Evolutionary conservation across 139 green algal genomes (phyloP), one percentile per base, ranked within the genome.

Genomic region (Asterochloris erici): DNA sequence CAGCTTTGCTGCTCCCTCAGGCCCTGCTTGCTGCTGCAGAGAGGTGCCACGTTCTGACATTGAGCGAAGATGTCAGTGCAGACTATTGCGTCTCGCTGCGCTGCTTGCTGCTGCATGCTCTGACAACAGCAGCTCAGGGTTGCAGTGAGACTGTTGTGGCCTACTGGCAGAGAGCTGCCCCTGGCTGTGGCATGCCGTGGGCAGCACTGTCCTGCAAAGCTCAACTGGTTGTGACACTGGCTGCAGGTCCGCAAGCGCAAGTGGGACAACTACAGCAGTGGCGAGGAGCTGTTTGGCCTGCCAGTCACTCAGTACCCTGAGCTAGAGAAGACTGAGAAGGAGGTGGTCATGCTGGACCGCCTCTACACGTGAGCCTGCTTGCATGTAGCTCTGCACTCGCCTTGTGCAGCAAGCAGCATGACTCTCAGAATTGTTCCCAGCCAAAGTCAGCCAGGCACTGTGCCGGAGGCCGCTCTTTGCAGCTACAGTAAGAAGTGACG

Each of bases 271-370:
- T 97, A 96, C 87, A 87, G 69, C 47, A 89, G 73, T 54, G 96
- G 95, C 16, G 94, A 98, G 88, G 93, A 97, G 89, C 90, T 98
- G 66, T 98, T 98, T 89, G 96, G 96, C 16, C 90, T 98, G 73
- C 86, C 89, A 14, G 90, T 97, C 14, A 98, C 95, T 11, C 84
- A 91, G 81, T 97, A 97, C 84, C 92, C 93, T 10, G 95, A 96
- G 87, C 91, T 98, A 79, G 92, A 96, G 88, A 87, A 93, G 82
- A 98, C 92, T 1, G 90, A 98, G 87, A 93, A 95, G 83, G 93
- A 98, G 87, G 89, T 97, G 26, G 27, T 27, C 38, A 93, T 93
- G 88, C 88, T 97, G 54, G 90, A 95, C 88, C 86, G 90, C 76
- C 88, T 97, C 24, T 98, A 98, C 88, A 91, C 73, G 83, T 90